Evolutionary conservation across 2,329 filamentous ascomycete genomes (phyloP), one percentile per base, ranked within the genome.

Genomic region (Lachnellula arida): DNA sequence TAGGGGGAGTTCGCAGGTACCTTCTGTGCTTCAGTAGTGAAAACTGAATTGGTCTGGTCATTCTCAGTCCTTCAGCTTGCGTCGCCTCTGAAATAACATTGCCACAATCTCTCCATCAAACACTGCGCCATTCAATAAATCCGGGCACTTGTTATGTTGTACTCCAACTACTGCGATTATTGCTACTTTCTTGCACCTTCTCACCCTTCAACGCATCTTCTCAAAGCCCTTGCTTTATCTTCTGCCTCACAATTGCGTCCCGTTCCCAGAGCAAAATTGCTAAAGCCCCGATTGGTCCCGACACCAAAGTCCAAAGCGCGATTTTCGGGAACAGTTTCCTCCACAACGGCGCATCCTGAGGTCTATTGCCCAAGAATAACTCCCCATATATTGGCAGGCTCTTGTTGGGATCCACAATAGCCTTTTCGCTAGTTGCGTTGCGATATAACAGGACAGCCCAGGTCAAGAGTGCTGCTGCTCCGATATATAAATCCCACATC

Each of bases 231-330:
- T 65, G 59, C 55, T 67, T 66, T 34, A 63, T 61, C 55, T 66
- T 66, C 43, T 63, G 58, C 49, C 54, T 60, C 8, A 65, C 59
- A 49, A 66, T 77, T 32, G 47, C 74, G 66, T 81, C 78, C 52
- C 78, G 72, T 61, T 75, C 73, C 78, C 78, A 79, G 15, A 81
- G 67, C 53, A 78, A 64, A 44, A 73, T 69, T 6, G 77, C 71
- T 7, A 73, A 72, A 19, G 74, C 72, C 4, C 73, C 77, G 23
- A 72, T 69, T 1, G 78, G 76, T 0, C 78, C 78, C 11, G 71
- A 65, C 12, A 78, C 12, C 23, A 70, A 48, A 14, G 68, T 63
- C 64, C 75, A 70, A 1, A 69, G 14, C 11, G 60, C 60, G 19
- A 71, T 65, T 63, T 77, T 76, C 7, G 68, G 40, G 7, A 70